Percentiles rank a stretch among this genome's conserved stretches.
Evolutionary conservation across 192 early-diverging fungal genomes (phyloP).

Genomic region (Entomortierella parvispora): DNA sequence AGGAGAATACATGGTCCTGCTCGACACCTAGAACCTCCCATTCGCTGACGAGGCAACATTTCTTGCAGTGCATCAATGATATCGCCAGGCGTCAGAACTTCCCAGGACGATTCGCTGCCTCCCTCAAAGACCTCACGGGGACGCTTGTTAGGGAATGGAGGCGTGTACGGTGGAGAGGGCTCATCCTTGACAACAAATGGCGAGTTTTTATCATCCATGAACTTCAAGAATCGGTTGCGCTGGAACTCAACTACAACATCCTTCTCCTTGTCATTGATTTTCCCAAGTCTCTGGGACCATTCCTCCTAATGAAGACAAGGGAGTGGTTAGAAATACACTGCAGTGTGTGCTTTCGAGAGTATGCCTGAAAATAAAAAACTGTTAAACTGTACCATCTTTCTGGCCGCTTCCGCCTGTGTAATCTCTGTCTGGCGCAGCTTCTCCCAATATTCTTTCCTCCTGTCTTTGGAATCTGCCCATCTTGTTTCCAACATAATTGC

Average conservation of each 20-base stretch:
- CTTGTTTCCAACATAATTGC: constrained; percentile 28
- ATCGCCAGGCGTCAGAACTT: constrained; percentile 29
- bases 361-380: neutral
- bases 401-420: constrained; percentile 17
- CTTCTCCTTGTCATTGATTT: constrained; percentile 27
- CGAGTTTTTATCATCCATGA: constrained; percentile 29
- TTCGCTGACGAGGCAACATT: constrained; percentile 28
- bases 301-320: constrained; percentile 18
- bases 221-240: constrained; percentile 21
- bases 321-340: constrained; percentile 15
- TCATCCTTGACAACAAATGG: constrained; percentile 31
- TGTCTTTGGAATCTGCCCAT: constrained; percentile 29
- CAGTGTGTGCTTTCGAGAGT: constrained; percentile 11
- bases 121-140: constrained; percentile 29
- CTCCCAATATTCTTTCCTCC: constrained; percentile 28
- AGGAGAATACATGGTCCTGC: constrained; percentile 30
- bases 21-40: constrained; percentile 28
- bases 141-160: constrained; percentile 31
- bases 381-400: constrained; percentile 24
- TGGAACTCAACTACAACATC: constrained; percentile 35
- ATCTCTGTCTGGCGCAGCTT: constrained; percentile 28
- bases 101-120: constrained; percentile 44
- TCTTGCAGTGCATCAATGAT: constrained; percentile 40
- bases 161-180: constrained; percentile 37
- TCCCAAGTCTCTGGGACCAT: constrained; percentile 27